Conservation (phyloP, 495 filamentous ascomycete species). For the Aspergillus heteromorphus region DNA sequence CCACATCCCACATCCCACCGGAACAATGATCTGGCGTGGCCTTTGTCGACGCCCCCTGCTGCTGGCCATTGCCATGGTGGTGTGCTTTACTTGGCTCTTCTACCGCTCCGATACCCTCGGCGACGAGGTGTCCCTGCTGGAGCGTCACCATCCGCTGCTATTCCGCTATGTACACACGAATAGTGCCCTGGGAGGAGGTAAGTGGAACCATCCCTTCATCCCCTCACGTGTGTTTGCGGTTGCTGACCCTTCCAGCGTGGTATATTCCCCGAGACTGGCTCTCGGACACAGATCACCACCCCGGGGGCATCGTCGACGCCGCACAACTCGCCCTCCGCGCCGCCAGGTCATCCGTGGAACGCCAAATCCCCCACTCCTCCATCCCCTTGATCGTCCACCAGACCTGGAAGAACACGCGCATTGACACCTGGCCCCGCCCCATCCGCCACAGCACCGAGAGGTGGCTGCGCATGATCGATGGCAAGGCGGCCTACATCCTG, state of each 20-base stretch:
- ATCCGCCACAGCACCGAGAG: slow-evolving; percentile 11
- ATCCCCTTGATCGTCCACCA: slow-evolving; percentile 19
- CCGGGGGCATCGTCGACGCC: slow-evolving; percentile 9
- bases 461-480: slow-evolving; percentile 12
- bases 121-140: background rate
- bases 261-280: slow-evolving; percentile 14
- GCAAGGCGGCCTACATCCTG: slow-evolving; percentile 12
- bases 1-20: too few species aligned
- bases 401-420: slow-evolving; percentile 11
- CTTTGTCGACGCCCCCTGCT: background rate
- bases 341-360: background rate
- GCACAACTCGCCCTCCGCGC: slow-evolving; percentile 5
- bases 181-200: background rate
- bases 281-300: background rate
- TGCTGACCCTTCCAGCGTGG: slow-evolving; percentile 9
- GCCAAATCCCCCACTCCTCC: slow-evolving; percentile 5
- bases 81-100: background rate
- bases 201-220: too few species aligned
- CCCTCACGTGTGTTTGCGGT: too few species aligned
- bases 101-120: background rate
- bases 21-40: background rate
- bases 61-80: background rate
- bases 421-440: slow-evolving; percentile 9
- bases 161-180: background rate
- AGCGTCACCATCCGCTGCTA: background rate